Base-by-base conservation (phyloP, 2,329 filamentous ascomycete genomes). In the Mycosphaerella arachidis region DNA sequence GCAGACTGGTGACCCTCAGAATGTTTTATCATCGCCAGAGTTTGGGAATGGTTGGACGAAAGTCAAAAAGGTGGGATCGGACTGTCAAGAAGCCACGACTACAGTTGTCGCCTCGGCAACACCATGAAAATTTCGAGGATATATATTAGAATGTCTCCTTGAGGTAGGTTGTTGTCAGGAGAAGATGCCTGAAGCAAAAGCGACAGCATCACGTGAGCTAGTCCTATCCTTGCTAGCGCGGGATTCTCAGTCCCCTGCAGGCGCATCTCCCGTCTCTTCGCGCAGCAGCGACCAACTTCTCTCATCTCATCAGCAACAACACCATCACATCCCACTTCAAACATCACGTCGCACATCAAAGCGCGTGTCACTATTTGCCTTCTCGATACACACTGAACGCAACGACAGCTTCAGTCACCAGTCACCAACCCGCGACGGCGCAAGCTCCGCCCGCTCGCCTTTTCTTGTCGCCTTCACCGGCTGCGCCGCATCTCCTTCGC, bases 401-500 rank as follows among this genome's bases (percentile, higher is more conserved):
- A 30, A 50, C 29, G 20, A 6, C 9, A 50, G 29, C 46, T 48
- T 30, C 20, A 29, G 20, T 29, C 10, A 10, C 16, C 24, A 30
- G 30, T 35, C 50, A 35, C 50, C 30, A 29, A 33, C 29, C 10
- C 33, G 24, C 50, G 29, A 52, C 50, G 20, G 30, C 50, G 50
- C 50, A 52, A 33, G 50, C 50, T 52, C 30, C 35, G 50, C 30
- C 29, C 33, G 50, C 50, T 52, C 20, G 50, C 50, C 50, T 52
- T 52, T 52, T 52, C 50, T 52, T n/a, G 50, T 52, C 30, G 50
- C 50, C 50, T 52, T 52, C 50, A 20, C 50, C 50, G 35, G 50
- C 50, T 52, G 50, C 29, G 50, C 50, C 30, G 50, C 50, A 29
- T n/a, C 13, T 31, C 30, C 27, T 35, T 52, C 27, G 50, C 50